A percentile compares a stretch with the other conserved stretches of the same genome.
Evolutionary conservation across 192 early-diverging fungal genomes (phyloP).

Genomic region (Backusella psychrophila): DNA sequence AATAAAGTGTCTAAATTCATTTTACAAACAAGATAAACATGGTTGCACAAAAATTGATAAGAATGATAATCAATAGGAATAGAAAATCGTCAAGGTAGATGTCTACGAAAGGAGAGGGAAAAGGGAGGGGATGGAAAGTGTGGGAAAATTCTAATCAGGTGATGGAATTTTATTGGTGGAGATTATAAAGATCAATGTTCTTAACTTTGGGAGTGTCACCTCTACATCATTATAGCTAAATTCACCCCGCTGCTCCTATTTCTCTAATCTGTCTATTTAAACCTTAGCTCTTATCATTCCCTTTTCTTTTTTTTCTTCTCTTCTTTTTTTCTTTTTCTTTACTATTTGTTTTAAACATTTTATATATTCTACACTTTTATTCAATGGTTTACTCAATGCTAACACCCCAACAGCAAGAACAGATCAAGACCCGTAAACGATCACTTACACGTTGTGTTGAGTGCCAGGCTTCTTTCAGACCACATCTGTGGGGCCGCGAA

Average conservation of each 20-base stretch:
- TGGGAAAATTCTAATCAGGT: conserved; percentile 1
- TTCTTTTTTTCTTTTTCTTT: background rate
- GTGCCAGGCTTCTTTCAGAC: conserved; percentile 21
- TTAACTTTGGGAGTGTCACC: conserved; percentile 5
- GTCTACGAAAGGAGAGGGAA: background rate
- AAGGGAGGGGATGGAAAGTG: conserved; percentile 5
- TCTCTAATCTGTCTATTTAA: conserved; percentile 9
- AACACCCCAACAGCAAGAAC: background rate
- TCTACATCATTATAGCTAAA: background rate
- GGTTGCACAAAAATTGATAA: background rate
- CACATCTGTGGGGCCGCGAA: conserved; percentile 23
- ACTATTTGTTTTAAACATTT: background rate
- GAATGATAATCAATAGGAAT: background rate
- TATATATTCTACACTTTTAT: background rate
- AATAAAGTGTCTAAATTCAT: conserved; percentile 2
- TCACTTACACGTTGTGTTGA: conserved; percentile 32
- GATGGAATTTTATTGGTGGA: conserved; percentile 1
- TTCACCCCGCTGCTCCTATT: conserved; percentile 5
- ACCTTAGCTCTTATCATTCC: background rate
- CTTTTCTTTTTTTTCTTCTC: background rate
- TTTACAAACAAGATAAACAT: conserved; percentile 8
- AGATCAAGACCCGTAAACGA: conserved; percentile 15
- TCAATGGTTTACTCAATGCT: conserved; percentile 9
- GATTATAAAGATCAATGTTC: conserved; percentile 8
- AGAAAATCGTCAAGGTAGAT: conserved; percentile 2